Percentiles rank a stretch among this genome's conserved stretches.
Conservation (phyloP, 306 rosid genomes). For the Rosa chinensis region DNA sequence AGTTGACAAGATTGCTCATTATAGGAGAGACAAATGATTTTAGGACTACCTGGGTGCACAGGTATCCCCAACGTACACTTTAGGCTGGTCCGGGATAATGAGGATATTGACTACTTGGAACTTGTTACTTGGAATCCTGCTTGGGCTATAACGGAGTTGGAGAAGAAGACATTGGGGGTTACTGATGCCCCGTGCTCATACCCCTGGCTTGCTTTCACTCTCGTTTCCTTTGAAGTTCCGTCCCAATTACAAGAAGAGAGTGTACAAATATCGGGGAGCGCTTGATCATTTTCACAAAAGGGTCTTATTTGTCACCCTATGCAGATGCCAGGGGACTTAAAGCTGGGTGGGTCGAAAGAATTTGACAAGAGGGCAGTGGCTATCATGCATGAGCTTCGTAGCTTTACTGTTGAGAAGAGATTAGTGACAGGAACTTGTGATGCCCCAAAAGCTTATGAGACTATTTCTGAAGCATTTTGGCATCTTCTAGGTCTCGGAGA, state of each 20-base stretch:
- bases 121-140: slow-evolving; percentile 76
- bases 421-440: slow-evolving; percentile 68
- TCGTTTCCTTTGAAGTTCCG: slow-evolving; percentile 75
- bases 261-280: slow-evolving; percentile 49
- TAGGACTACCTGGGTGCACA: slow-evolving; percentile 54
- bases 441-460: slow-evolving; percentile 96
- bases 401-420: slow-evolving; percentile 82
- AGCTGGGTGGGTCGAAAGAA: slow-evolving; percentile 71
- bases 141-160: slow-evolving; percentile 82
- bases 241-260: slow-evolving; percentile 50
- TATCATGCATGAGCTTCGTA: slow-evolving; percentile 82
- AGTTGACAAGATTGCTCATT: slow-evolving; percentile 58
- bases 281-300: slow-evolving; percentile 64
- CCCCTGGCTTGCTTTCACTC: slow-evolving; percentile 46
- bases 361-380: slow-evolving; percentile 89
- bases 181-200: slow-evolving; percentile 25
- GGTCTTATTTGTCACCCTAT: slow-evolving; percentile 80
- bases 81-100: slow-evolving; percentile 42
- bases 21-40: slow-evolving; percentile 50
- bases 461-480: slow-evolving; percentile 83
- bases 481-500: slow-evolving; percentile 86
- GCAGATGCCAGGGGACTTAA: slow-evolving; percentile 68
- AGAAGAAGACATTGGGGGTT: slow-evolving; percentile 50
- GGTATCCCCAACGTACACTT: slow-evolving; percentile 64
- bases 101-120: slow-evolving; percentile 67